Conservation (phyloP, 257 asterid species). For the Solanum bulbocastanum region DNA sequence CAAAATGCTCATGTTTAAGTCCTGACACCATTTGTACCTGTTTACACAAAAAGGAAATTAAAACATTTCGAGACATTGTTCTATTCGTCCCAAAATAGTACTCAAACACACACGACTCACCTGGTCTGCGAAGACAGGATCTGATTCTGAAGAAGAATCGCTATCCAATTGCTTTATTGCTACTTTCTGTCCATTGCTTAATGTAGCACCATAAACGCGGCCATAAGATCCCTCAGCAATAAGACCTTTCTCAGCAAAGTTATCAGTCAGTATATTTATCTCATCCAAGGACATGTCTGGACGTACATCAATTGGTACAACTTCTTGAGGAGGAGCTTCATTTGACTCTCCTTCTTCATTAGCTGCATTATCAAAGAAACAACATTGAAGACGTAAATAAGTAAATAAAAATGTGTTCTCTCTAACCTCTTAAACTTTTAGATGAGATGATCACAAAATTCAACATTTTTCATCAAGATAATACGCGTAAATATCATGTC, state of each 20-base stretch:
- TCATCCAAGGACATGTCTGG: slow-evolving; percentile 46
- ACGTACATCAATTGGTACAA: slow-evolving; percentile 54
- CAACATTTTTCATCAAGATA: background rate
- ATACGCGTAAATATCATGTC: background rate
- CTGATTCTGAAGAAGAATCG: slow-evolving; percentile 44
- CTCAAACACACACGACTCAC: slow-evolving; percentile 2
- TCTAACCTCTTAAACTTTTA: background rate
- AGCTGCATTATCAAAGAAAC: slow-evolving; percentile 12
- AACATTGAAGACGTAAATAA: background rate
- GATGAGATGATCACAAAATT: background rate
- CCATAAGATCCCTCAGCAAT: slow-evolving; percentile 87
- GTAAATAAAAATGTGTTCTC: background rate
- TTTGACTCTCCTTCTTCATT: slow-evolving; percentile 58
- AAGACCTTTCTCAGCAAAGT: slow-evolving; percentile 51
- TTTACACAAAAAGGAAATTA: background rate
- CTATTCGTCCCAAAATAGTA: background rate
- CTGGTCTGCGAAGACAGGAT: slow-evolving; percentile 49
- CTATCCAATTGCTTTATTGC: slow-evolving; percentile 73
- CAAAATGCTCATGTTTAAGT: slow-evolving; percentile 59
- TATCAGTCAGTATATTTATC: slow-evolving; percentile 42
- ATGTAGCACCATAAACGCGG: slow-evolving; percentile 44
- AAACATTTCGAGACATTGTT: background rate
- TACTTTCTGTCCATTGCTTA: slow-evolving; percentile 34
- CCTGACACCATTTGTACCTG: slow-evolving; percentile 64
- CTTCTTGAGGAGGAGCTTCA: slow-evolving; percentile 44